Conservation (phyloP, 2,329 filamentous ascomycete genomes). For the Aspergillus pseudoglaucus region DNA sequence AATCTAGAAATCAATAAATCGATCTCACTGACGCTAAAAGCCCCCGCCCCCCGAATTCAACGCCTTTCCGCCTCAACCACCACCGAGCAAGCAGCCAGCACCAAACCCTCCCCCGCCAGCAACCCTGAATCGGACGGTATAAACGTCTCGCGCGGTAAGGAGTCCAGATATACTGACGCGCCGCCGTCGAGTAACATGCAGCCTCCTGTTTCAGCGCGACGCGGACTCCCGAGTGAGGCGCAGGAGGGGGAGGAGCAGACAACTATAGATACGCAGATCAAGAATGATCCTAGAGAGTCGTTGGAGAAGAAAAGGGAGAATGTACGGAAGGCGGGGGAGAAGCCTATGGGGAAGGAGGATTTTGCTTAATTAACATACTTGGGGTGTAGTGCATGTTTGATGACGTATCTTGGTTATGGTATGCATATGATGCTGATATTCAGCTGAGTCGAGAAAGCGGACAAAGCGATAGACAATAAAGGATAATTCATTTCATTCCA, state of each 20-base stretch:
- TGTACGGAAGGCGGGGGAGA: background rate
- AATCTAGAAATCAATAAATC: background rate
- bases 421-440: no score
- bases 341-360: background rate
- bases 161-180: background rate
- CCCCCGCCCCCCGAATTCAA: background rate
- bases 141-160: background rate
- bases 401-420: no score
- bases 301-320: constrained; percentile 3
- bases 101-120: background rate
- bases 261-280: constrained; percentile 3
- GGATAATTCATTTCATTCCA: background rate
- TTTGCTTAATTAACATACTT: background rate
- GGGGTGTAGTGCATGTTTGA: background rate
- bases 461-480: background rate
- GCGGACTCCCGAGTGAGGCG: constrained; percentile 3
- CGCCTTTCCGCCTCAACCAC: background rate
- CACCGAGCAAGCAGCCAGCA: background rate
- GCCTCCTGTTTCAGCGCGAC: background rate
- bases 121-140: background rate
- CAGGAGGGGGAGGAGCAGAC: constrained; percentile 8
- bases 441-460: no score
- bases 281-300: constrained; percentile 3
- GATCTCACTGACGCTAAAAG: no score
- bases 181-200: background rate